Evolutionary conservation across 305 asterid species (phyloP).

Genomic region (Fraxinus ornus): DNA sequence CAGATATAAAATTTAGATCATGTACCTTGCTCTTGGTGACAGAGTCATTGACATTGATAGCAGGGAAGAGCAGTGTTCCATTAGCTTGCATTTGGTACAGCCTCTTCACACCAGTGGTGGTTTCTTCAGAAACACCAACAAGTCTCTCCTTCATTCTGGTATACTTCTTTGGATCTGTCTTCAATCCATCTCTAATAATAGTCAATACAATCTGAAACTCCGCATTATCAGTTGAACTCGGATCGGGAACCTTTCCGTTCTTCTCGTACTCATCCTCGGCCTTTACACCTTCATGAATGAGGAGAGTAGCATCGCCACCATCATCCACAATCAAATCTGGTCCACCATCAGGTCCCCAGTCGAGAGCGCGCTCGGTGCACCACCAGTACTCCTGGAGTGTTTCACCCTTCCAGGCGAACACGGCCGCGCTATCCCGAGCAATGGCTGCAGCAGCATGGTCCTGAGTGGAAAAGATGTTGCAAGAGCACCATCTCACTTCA

Average conservation of each 20-base stretch:
- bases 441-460: slow-evolving; percentile 40
- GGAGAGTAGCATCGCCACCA: slow-evolving; percentile 57
- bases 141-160: slow-evolving; percentile 56
- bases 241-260: slow-evolving; percentile 47
- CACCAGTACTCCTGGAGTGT: slow-evolving; percentile 68
- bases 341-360: slow-evolving; percentile 60
- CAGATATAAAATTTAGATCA: neutral
- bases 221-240: slow-evolving; percentile 48
- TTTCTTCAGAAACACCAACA: slow-evolving; percentile 69
- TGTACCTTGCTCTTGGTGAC: slow-evolving; percentile 73
- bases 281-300: slow-evolving; percentile 62
- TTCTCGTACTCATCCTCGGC: slow-evolving; percentile 56
- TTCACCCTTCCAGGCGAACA: slow-evolving; percentile 41
- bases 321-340: slow-evolving; percentile 58
- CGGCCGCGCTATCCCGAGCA: slow-evolving; percentile 39
- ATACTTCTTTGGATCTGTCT: slow-evolving; percentile 46
- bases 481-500: slow-evolving; percentile 40
- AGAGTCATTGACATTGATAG: slow-evolving; percentile 57
- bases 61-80: slow-evolving; percentile 59
- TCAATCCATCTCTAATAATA: slow-evolving; percentile 44
- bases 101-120: slow-evolving; percentile 63
- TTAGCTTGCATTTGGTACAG: slow-evolving; percentile 59
- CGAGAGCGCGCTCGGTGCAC: slow-evolving; percentile 61
- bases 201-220: slow-evolving; percentile 60
- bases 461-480: slow-evolving; percentile 42